Evolutionary conservation across 1,284 basidiomycete genomes (phyloP).

Genomic region (Hymenochaete sp.): DNA sequence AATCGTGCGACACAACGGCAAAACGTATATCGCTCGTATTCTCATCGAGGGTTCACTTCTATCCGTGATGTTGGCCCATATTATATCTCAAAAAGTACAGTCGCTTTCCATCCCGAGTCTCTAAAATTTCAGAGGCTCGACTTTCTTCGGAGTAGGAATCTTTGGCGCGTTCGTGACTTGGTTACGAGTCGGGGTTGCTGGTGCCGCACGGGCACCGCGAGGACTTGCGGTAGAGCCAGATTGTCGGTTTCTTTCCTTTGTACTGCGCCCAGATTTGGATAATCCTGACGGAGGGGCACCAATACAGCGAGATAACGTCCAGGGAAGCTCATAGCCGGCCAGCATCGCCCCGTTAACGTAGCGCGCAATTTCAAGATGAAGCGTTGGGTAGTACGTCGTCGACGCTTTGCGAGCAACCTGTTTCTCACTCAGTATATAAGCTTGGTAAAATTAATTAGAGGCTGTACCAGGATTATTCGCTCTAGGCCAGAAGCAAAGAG

Average conservation of each 20-base stretch:
- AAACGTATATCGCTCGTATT: neutral
- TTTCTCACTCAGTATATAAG: constrained; percentile 6
- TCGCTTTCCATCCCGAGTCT: constrained; percentile 1
- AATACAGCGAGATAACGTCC: constrained; percentile 61
- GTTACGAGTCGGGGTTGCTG: constrained; percentile 12
- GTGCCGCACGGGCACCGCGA: constrained; percentile 4
- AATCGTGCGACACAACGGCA: neutral
- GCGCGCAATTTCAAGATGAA: constrained; percentile 85
- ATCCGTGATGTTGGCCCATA: too few species aligned
- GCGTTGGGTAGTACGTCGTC: constrained; percentile 82
- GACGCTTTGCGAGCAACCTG: constrained; percentile 91
- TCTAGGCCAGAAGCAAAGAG: constrained; percentile 85
- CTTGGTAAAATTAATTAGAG: constrained; percentile 10
- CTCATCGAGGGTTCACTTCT: too few species aligned
- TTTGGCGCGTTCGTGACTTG: constrained; percentile 19
- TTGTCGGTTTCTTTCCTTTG: constrained; percentile 14
- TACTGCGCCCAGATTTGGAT: constrained; percentile 30
- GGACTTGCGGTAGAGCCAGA: neutral
- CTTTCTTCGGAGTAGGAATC: constrained; percentile 27
- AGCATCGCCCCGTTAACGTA: constrained; percentile 61
- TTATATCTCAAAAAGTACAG: neutral
- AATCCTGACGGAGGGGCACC: constrained; percentile 56
- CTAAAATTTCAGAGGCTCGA: constrained; percentile 27
- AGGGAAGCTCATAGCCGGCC: constrained; percentile 68
- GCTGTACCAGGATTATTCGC: constrained; percentile 59